Conservation (phyloP, 78 protist species). For the Tieghemostelium lacteum region DNA sequence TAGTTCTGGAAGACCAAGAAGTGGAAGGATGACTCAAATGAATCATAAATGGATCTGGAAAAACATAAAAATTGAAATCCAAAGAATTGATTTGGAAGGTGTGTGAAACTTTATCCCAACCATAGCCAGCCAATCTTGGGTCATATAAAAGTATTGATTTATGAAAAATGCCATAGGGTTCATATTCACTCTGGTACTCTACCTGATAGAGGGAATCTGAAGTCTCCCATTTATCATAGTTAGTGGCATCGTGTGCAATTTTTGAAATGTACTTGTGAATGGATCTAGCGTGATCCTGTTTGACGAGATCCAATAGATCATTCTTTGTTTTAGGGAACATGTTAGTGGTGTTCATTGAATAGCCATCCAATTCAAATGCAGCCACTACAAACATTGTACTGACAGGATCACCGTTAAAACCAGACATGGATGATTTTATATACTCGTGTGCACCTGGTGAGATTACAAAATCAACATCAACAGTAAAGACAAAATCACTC, state of each 20-base stretch:
- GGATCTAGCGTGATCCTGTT: not conserved
- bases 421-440: not conserved
- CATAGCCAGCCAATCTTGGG: slow-evolving; percentile 6
- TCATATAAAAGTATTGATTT: not conserved
- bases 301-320: not conserved
- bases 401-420: too few species aligned
- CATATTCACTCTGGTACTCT: not conserved
- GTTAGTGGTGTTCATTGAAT: not conserved
- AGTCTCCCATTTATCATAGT: not conserved
- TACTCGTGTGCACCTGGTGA: slow-evolving; percentile 1
- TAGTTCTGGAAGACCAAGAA: not conserved
- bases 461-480: slow-evolving; percentile 56
- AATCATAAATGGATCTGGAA: not conserved
- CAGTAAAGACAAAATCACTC: slow-evolving; percentile 21
- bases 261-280: not conserved
- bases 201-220: not conserved
- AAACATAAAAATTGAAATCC: not conserved
- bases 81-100: not conserved
- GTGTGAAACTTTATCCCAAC: slow-evolving; percentile 23
- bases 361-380: slow-evolving; percentile 2
- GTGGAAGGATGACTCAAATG: not conserved
- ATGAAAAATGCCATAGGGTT: not conserved
- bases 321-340: not conserved
- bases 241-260: not conserved
- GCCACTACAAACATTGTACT: not conserved